A percentile compares a stretch with the other conserved stretches of the same genome.
Evolutionary conservation across 768 basidiomycete genomes (phyloP).

Genomic region (Ramaria sp.): DNA sequence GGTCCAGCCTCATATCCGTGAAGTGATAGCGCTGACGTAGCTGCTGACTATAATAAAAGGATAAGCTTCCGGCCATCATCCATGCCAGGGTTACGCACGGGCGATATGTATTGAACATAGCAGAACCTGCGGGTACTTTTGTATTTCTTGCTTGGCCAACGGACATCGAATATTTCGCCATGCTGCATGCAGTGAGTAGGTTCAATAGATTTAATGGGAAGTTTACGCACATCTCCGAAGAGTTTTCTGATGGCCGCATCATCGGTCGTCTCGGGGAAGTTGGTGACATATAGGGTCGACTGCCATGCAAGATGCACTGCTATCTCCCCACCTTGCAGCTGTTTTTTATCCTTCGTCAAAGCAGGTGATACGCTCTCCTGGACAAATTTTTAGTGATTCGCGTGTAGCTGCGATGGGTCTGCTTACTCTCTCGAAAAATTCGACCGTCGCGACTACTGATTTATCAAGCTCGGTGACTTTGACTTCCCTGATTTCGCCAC

Average conservation of each 20-base stretch:
- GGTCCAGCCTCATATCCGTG: constrained; percentile 69
- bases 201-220: background rate
- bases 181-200: constrained; percentile 38
- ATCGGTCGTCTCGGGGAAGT: constrained; percentile 81
- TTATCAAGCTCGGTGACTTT: constrained; percentile 58
- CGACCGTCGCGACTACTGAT: constrained; percentile 71
- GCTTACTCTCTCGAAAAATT: constrained; percentile 63
- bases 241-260: constrained; percentile 65
- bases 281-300: constrained; percentile 91
- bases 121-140: constrained; percentile 86
- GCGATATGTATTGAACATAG: constrained; percentile 84
- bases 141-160: constrained; percentile 98
- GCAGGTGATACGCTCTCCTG: constrained; percentile 79
- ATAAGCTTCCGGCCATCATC: background rate
- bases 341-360: constrained; percentile 91
- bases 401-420: background rate
- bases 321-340: constrained; percentile 63
- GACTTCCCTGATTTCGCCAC: constrained; percentile 77
- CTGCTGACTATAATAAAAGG: constrained; percentile 27
- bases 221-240: constrained; percentile 57
- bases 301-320: constrained; percentile 87
- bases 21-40: constrained; percentile 68
- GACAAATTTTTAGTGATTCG: background rate
- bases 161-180: constrained; percentile 84
- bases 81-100: constrained; percentile 43